Base-by-base conservation (phyloP, 2,329 filamentous ascomycete genomes). In the Thyridium curvatum region DNA sequence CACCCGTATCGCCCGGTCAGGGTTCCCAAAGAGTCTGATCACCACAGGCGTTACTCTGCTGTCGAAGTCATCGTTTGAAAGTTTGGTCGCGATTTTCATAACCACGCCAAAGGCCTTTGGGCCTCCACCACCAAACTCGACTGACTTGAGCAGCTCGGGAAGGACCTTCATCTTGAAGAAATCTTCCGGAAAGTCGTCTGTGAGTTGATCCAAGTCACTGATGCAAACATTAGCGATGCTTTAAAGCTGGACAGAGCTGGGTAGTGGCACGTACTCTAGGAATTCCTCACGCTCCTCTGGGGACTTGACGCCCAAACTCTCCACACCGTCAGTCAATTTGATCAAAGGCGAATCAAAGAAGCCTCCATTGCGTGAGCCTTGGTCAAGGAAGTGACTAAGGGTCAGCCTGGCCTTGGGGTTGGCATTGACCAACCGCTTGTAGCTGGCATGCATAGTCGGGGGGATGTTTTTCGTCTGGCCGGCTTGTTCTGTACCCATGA, bases 81-180 rank as follows among this genome's bases (percentile, higher is more conserved):
- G 69, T 55, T 95, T 97, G 7, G 81, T 70, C 4, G 88, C 81
- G 50, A 98, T 96, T 55, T 94, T 94, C 69, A 97, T 80, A 31
- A 95, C 86, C 2, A 94, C 81, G 1, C 74, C 68, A 43, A 98
- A 86, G 1, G 94, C 90, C 55, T 94, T 94, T 0, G 91, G 86
- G 0, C 93, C 93, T 18, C 93, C 93, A 10, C 91, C 93, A 8
- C 93, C 93, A 59, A 96, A 98, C 54, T 98, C 93, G n/a, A 97
- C 89, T 0, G 90, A 95, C 57, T 97, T 98, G n/a, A 98, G 73
- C 21, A 98, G 69, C 56, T 98, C 93, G 0, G 93, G 93, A 8
- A 98, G 71, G 4, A 98, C 81, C 55, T 97, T 98, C 74, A 94
- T 86, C 58, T 94, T 94, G 71, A 97, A 95, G 60, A 95, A 98